Evolutionary conservation across 768 basidiomycete genomes (phyloP).

Genomic region (Mycena olivaceomarginata): DNA sequence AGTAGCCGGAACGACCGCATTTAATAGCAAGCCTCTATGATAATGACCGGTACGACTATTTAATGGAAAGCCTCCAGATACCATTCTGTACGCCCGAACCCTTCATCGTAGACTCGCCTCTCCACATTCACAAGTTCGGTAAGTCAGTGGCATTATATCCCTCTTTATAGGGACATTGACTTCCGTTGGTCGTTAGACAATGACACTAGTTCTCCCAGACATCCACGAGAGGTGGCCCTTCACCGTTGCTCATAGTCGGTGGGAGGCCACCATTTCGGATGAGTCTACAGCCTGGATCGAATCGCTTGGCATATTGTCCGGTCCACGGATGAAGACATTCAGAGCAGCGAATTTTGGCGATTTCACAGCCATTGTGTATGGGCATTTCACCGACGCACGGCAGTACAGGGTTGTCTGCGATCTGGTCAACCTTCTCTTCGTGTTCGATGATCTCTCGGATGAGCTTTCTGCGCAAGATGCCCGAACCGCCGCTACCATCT

Average conservation of each 20-base stretch:
- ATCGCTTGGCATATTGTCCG: background rate
- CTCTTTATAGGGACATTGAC: too few relatives aligned
- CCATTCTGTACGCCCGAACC: too few relatives aligned
- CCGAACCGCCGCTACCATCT: background rate
- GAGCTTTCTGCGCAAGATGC: background rate
- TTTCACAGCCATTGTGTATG: background rate
- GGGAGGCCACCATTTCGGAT: background rate
- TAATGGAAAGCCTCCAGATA: too few relatives aligned
- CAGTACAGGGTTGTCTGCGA: background rate
- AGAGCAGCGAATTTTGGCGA: background rate
- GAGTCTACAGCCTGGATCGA: conserved; percentile 3
- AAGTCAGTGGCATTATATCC: too few relatives aligned
- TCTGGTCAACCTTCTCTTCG: background rate
- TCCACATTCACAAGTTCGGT: too few relatives aligned
- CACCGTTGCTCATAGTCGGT: background rate
- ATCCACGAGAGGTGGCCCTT: conserved; percentile 7
- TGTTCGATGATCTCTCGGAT: background rate
- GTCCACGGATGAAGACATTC: background rate
- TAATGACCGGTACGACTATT: too few relatives aligned
- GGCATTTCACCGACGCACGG: background rate
- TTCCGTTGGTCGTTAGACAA: too few relatives aligned
- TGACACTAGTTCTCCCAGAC: background rate
- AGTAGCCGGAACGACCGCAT: too few relatives aligned
- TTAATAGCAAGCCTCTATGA: too few relatives aligned
- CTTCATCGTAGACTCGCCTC: too few relatives aligned